Evolutionary conservation across 2,329 filamentous ascomycete species (phyloP).

Genomic region (Ophiostoma perfectum): DNA sequence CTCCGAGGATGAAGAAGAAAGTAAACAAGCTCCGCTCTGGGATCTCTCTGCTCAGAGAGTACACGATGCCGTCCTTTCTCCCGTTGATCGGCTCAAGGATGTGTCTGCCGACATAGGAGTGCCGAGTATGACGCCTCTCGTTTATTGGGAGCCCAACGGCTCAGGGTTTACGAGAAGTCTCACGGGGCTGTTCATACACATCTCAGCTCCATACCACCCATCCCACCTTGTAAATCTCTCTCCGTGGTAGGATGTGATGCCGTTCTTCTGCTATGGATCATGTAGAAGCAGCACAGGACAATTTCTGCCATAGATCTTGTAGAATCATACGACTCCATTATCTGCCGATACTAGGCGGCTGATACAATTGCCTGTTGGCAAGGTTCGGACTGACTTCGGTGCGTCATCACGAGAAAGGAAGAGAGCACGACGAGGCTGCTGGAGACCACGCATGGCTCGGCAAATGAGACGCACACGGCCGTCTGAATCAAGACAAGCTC

Average conservation of each 20-base stretch:
- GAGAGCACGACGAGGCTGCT: background rate
- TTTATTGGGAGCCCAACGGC: no score
- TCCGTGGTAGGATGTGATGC: no score
- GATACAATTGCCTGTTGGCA: background rate
- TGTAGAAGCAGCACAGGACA: no score
- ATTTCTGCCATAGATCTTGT: no score
- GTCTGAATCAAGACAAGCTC: conserved; percentile 5
- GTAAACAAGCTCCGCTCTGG: background rate
- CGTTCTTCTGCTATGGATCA: no score
- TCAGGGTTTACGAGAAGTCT: no score
- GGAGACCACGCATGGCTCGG: background rate
- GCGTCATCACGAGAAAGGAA: background rate
- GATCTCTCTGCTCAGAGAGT: background rate
- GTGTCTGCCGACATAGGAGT: conserved; percentile 1
- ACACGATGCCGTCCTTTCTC: background rate
- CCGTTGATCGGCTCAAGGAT: conserved; percentile 4
- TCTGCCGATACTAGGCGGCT: background rate
- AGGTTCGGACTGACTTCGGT: background rate
- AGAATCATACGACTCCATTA: background rate
- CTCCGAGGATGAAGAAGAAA: background rate
- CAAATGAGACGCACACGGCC: background rate
- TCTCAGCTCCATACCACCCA: no score
- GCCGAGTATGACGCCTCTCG: background rate
- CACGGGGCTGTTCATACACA: no score
- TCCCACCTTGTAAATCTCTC: no score